A percentile compares a stretch with the other conserved stretches of the same genome.
Conservation (phyloP, 2,329 filamentous ascomycete species). For the Seiridium cupressi region DNA sequence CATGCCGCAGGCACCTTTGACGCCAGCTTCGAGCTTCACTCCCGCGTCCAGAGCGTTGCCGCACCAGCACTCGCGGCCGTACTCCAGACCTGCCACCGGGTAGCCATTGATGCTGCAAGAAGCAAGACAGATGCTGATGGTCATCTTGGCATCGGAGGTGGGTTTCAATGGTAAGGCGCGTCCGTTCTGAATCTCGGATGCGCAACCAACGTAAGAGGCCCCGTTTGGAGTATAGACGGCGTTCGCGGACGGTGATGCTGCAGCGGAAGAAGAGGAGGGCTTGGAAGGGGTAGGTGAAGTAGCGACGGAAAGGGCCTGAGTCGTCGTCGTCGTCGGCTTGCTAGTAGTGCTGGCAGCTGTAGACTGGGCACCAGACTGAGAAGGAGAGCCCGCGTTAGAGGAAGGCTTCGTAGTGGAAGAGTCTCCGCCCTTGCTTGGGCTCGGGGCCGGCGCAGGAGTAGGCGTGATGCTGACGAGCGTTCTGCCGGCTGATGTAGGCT, state of each 20-base stretch:
- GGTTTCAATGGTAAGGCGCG: neutral
- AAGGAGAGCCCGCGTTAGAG: neutral
- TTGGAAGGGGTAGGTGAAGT: neutral
- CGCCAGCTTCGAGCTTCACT: neutral
- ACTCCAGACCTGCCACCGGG: neutral
- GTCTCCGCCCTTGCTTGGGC: neutral
- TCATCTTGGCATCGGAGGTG: neutral
- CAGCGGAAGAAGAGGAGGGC: neutral
- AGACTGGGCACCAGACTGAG: too few species aligned
- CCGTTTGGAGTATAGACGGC: neutral
- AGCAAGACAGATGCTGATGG: neutral
- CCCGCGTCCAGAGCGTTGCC: neutral
- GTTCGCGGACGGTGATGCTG: neutral
- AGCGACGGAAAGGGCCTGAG: neutral
- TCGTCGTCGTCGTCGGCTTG: neutral
- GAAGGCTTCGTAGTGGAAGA: neutral
- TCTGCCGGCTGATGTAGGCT: neutral
- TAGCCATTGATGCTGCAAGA: neutral
- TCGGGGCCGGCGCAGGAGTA: neutral
- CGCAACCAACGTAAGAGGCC: neutral
- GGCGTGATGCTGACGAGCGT: neutral
- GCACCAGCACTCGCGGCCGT: constrained; percentile 6
- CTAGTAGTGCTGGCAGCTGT: neutral
- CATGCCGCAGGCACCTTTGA: neutral
- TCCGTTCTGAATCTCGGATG: neutral